Evolutionary conservation across 2,329 filamentous ascomycete species (phyloP), one percentile per base, ranked within the genome.

Genomic region (Sporothrix pallida): DNA sequence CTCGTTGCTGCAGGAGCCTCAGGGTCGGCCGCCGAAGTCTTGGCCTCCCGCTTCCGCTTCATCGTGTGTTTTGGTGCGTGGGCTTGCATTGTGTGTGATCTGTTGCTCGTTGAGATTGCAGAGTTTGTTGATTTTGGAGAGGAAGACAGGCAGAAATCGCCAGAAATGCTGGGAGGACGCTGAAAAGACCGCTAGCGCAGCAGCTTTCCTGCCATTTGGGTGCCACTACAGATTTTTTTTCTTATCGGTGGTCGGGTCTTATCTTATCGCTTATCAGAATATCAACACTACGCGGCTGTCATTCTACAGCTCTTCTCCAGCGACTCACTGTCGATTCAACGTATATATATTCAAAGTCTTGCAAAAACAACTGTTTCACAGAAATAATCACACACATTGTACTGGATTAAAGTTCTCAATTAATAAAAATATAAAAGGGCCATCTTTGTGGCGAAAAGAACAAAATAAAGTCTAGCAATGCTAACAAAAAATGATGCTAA

Each of bases 41-140:
- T 74, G 13, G 70, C 12, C 10, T 75, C 75, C 68, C 76, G 58
- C 70, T 77, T 77, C 58, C 76, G 67, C 62, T 77, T 76, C 67
- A 74, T 74, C 3, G 26, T n/a, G 13, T 52, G 0, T 44, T 52
- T 37, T 46, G 31, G 54, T 46, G 50, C n/a, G 52, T 46, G 20
- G 2, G 37, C 42, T 15, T 67, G 50, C 42, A 73, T 70, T 54
- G 63, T 71, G 52, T 68, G 12, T 23, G 1, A 42, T 69, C 23
- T 67, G 7, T 60, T 54, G 37, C 31, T 37, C 31, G 31, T 37
- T 7, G 31, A 37, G 7, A 46, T 46, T 70, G 65, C 60, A 37
- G 23, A 46, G 26, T 13, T n/a, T 20, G 52, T 37, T 10, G 62
- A 46, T 31, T 15, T 31, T 13, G 7, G 23, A 56, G 10, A 20